These are phyloP conservation scores for Fistulinella staudtii DNA, from an alignment of 1,284 basidiomycete genomes.

Conservation along the genomic window DNA sequence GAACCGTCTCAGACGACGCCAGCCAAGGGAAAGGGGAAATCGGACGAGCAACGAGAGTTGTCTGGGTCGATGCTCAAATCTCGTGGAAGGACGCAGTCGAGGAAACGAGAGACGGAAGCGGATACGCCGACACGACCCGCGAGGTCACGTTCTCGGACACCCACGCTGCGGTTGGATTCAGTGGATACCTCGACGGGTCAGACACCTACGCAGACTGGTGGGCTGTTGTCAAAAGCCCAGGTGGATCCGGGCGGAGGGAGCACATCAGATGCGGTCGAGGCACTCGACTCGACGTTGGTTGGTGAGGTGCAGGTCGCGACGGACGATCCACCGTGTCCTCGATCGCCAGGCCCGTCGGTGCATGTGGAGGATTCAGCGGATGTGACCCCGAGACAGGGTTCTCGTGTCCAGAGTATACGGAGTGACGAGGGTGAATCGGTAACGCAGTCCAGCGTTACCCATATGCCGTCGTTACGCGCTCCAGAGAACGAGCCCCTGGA, in stretches of 20 bases:
- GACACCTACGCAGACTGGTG: neutral
- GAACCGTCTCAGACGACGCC: slow-evolving; percentile 12
- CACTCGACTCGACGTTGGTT: slow-evolving; percentile 4
- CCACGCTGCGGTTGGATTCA: slow-evolving; percentile 18
- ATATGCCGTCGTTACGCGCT: neutral
- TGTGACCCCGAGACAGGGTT: slow-evolving; percentile 18
- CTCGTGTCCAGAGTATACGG: neutral
- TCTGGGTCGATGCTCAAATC: slow-evolving; percentile 5
- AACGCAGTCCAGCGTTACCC: no score
- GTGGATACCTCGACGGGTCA: slow-evolving; percentile 2
- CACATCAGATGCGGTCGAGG: slow-evolving; percentile 2
- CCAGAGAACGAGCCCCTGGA: slow-evolving; percentile 6
- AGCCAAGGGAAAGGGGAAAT: slow-evolving; percentile 21
- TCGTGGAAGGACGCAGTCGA: slow-evolving; percentile 9
- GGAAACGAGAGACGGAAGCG: slow-evolving; percentile 6
- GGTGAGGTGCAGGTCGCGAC: neutral
- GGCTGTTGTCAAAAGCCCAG: slow-evolving; percentile 6
- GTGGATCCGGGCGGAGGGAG: slow-evolving; percentile 23
- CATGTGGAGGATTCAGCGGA: slow-evolving; percentile 12
- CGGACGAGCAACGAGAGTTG: slow-evolving; percentile 4
- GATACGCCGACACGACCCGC: slow-evolving; percentile 4
- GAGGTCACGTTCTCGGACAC: slow-evolving; percentile 17
- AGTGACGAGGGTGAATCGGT: slow-evolving; percentile 7
- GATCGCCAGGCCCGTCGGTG: neutral
- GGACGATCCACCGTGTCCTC: neutral